Conservation (phyloP, 768 basidiomycete genomes). For the Xerocomellus chrysenteron region DNA sequence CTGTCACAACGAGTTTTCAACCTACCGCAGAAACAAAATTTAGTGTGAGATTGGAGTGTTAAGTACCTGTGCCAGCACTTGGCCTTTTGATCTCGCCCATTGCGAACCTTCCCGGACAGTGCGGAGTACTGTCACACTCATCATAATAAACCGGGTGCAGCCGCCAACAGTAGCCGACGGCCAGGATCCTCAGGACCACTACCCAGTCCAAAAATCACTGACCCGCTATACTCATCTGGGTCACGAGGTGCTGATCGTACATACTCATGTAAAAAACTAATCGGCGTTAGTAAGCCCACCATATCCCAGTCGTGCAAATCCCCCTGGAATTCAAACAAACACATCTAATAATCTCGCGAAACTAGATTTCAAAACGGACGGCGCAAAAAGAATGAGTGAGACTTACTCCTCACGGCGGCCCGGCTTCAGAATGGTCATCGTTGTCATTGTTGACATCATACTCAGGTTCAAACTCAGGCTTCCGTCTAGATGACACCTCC, state of each 20-base stretch:
- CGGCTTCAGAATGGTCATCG: background rate
- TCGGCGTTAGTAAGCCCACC: background rate
- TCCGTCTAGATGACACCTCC: background rate
- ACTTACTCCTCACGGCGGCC: background rate
- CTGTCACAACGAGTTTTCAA: conserved; percentile 31
- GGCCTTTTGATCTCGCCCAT: too few relatives aligned
- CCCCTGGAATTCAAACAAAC: too few relatives aligned
- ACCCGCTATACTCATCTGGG: background rate
- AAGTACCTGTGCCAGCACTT: background rate
- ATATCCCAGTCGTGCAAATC: background rate
- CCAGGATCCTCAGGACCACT: background rate
- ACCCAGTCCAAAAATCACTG: background rate
- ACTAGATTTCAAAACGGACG: background rate
- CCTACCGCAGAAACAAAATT: conserved; percentile 7
- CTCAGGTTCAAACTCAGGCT: background rate
- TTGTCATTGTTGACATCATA: background rate
- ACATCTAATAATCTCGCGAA: background rate
- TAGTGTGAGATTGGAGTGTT: background rate
- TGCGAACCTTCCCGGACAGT: too few relatives aligned
- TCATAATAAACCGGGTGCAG: background rate
- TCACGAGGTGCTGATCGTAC: too few relatives aligned
- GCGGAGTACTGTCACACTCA: background rate
- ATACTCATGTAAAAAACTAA: too few relatives aligned
- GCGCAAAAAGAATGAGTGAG: too few relatives aligned
- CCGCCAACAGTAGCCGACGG: too few relatives aligned